Evolutionary conservation across 2,329 filamentous ascomycete genomes (phyloP).

Genomic region (Microthyrium microscopicum): DNA sequence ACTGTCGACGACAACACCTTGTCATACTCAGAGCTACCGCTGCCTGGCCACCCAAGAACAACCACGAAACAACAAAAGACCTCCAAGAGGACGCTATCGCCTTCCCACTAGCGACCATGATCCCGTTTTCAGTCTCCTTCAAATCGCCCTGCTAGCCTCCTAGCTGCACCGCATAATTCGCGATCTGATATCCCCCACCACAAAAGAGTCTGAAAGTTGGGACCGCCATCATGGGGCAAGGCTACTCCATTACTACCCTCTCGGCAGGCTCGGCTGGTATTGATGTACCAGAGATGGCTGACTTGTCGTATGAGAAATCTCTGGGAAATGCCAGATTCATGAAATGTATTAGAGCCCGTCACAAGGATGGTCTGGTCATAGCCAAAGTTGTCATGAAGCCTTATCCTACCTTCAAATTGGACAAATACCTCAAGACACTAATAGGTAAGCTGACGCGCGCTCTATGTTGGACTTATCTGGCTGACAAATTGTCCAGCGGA

Average conservation of each 20-base stretch:
- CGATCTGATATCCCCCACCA: too few relatives aligned
- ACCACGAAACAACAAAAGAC: too few relatives aligned
- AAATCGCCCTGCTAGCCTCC: too few relatives aligned
- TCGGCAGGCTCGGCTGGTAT: conserved; percentile 86
- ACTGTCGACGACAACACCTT: too few relatives aligned
- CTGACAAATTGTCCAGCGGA: conserved; percentile 40
- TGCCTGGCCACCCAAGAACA: too few relatives aligned
- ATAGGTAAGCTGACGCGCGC: conserved; percentile 39
- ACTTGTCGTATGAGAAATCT: conserved; percentile 81
- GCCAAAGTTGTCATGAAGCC: conserved; percentile 94
- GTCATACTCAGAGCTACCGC: too few relatives aligned
- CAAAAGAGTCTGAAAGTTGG: too few relatives aligned
- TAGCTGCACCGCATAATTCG: too few relatives aligned
- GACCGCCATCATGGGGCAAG: conserved; percentile 88
- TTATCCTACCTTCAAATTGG: conserved; percentile 64
- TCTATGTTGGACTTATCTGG: background rate
- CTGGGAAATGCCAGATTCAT: conserved; percentile 87
- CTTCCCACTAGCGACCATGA: too few relatives aligned
- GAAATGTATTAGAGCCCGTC: conserved; percentile 84
- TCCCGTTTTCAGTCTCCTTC: too few relatives aligned
- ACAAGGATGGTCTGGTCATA: conserved; percentile 79
- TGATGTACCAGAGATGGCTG: conserved; percentile 79
- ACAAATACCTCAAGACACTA: conserved; percentile 61
- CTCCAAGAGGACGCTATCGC: too few relatives aligned
- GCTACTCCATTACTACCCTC: conserved; percentile 82